Evolutionary conservation across 768 basidiomycete species (phyloP), one percentile per base, ranked within the genome.

Genomic region (Phaffia australis): DNA sequence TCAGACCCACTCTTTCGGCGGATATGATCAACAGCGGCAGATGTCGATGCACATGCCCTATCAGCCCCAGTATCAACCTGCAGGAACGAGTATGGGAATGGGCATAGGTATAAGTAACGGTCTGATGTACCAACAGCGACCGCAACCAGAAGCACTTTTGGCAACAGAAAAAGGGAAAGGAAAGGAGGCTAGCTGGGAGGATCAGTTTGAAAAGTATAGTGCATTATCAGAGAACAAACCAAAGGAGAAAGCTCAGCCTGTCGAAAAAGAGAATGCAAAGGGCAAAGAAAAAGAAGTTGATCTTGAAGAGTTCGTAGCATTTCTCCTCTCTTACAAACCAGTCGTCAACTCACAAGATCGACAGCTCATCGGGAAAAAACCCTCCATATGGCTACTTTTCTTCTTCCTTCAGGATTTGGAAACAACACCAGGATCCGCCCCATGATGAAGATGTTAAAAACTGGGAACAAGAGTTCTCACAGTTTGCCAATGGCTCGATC

Each of bases 401-500:
- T 42, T 42, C 35, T 42, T 55, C 30, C 21, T 2, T 8, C 47
- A 67, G 66, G 1, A 60, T 60, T 47, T 67, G 66, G 66, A 56
- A 67, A n/a, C 42, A 51, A 4, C 60, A 67, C 30, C 60, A 35
- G 3, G 50, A 56, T 35, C 27, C 42, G 19, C 16, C 35, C 3
- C 21, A 16, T 30, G 29, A 16, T 30, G 29, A 49, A 4, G 32
- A 54, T 46, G 7, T 48, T 9, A 25, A 32, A 9, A 23, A 11
- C 30, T 76, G 75, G 75, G 75, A 76, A 56, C 63, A 71, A 8
- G 71, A 74, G 69, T 75, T 72, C 27, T 63, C 66, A 0, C 72
- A 73, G 64, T 72, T 75, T 61, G 72, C 71, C 55, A 70, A 73
- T 60, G 51, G 72, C 9, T 58, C 55, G 49, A 64, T 15, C 54